Conservation (phyloP, 208 protist species). For the Leishmania lainsoni region DNA sequence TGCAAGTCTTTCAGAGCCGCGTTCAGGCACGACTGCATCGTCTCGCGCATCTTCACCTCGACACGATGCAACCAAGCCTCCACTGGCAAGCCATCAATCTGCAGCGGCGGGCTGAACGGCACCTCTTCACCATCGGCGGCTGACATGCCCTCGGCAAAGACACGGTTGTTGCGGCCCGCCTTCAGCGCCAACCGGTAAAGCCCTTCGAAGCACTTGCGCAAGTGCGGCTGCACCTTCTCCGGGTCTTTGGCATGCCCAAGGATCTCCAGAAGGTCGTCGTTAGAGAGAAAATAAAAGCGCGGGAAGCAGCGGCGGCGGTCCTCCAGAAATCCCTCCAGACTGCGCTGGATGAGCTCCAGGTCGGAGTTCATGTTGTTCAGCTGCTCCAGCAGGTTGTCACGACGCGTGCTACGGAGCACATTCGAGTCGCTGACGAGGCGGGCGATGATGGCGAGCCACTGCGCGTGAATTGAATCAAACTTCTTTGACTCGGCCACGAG, state of each 20-base stretch:
- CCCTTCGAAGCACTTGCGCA: slow-evolving; percentile 98
- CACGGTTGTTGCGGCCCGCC: slow-evolving; percentile 58
- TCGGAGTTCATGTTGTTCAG: slow-evolving; percentile 94
- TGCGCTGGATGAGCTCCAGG: slow-evolving; percentile 97
- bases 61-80: slow-evolving; percentile 94
- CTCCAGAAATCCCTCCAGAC: slow-evolving; percentile 97
- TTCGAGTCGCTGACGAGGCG: slow-evolving; percentile 90
- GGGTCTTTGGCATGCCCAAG: slow-evolving; percentile 97
- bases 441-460: slow-evolving; percentile 93
- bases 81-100: slow-evolving; percentile 91
- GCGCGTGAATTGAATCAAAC: slow-evolving; percentile 96
- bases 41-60: slow-evolving; percentile 94
- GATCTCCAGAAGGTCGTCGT: slow-evolving; percentile 98
- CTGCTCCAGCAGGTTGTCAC: slow-evolving; percentile 92
- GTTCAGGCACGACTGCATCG: slow-evolving; percentile 86
- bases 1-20: slow-evolving; percentile 80
- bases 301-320: slow-evolving; percentile 96
- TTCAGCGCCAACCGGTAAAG: slow-evolving; percentile 91
- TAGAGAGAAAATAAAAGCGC: slow-evolving; percentile 98
- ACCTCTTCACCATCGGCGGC: slow-evolving; percentile 94
- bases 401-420: slow-evolving; percentile 83
- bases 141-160: slow-evolving; percentile 85
- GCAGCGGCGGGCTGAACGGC: slow-evolving; percentile 84
- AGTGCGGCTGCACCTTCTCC: slow-evolving; percentile 95
- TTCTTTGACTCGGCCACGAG: slow-evolving; percentile 95